Evolutionary conservation across 176 grass and related monocot species (phyloP), one percentile per base, ranked within the genome.

Genomic region (Alloteropsis semialata): DNA sequence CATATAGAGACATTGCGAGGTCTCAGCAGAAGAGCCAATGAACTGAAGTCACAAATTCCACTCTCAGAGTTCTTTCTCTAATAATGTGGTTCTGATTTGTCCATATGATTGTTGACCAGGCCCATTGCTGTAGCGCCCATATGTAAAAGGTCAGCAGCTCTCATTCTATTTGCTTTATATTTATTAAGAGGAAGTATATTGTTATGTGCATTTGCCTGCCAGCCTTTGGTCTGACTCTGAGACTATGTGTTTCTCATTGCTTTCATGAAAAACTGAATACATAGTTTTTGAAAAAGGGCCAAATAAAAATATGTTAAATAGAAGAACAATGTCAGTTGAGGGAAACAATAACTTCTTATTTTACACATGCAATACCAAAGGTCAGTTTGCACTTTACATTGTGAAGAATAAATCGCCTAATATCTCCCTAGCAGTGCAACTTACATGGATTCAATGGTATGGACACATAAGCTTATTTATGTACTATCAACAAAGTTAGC

Each of bases 51-150:
- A 54, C 88, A 93, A 56, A 74, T 90, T 73, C 90, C 84, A 28
- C 58, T 95, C 41, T 91, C 79, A 18, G 88, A 92, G 21, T 92
- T 94, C 54, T 92, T 94, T 69, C 84, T 94, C 88, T 76, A 86
- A 21, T 75, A 62, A 90, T 57, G 60, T 78, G 8, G 33, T 74
- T 78, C 17, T 10, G 21, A 33, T 16, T 61, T 69, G 63, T 36
- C 27, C 30, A 21, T 56, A 19, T 39, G 21, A 59, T 39, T 21
- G 58, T 69, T 37, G 42, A 69, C 49, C 9, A 69, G 21, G 53
- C 15, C 27, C 74, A 27, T 76, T 49, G 45, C 58, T 24, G 12
- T 39, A 80, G 61, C 72, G 69, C 67, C 32, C 50, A 53, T 81
- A 34, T 57, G 58, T 17, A 75, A 69, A 84, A 75, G 76, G 61